Evolutionary conservation across 2,329 filamentous ascomycete species (phyloP).

Genomic region (Trichoderma arundinaceum): DNA sequence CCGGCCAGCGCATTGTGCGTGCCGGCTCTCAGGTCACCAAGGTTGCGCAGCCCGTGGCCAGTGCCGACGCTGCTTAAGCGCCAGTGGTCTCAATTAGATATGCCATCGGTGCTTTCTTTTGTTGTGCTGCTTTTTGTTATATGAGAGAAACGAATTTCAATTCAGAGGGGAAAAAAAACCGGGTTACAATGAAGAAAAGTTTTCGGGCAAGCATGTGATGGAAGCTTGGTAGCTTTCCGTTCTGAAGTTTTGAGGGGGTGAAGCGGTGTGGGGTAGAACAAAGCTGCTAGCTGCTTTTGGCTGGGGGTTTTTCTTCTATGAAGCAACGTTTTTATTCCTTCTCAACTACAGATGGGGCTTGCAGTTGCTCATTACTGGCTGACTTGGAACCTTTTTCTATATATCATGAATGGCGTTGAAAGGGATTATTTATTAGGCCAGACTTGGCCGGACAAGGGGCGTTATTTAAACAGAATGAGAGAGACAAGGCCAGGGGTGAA

Average conservation of each 20-base stretch:
- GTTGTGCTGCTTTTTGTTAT: background rate
- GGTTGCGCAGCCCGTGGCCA: conserved; percentile 77
- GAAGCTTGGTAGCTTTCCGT: too few relatives aligned
- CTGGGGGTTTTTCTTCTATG: too few relatives aligned
- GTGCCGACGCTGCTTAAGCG: conserved; percentile 77
- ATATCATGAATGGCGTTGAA: background rate
- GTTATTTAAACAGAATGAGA: conserved; percentile 15
- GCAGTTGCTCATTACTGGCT: too few relatives aligned
- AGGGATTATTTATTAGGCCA: background rate
- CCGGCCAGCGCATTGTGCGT: conserved; percentile 81
- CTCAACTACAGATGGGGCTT: too few relatives aligned
- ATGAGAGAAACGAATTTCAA: background rate
- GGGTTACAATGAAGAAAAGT: background rate
- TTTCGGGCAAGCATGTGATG: too few relatives aligned
- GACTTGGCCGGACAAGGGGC: conserved; percentile 14
- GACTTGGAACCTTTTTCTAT: background rate
- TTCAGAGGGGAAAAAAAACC: background rate
- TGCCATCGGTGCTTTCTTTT: background rate
- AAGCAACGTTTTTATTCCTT: too few relatives aligned
- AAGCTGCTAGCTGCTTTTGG: too few relatives aligned
- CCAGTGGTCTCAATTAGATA: background rate
- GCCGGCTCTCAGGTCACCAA: conserved; percentile 87
- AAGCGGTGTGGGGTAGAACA: too few relatives aligned
- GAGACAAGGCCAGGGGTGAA: too few relatives aligned
- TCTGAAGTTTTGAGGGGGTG: too few relatives aligned